Percentiles rank a stretch among this genome's conserved stretches.
phyloP scores from a whole-genome alignment of 306 rosid species.

The Begonia fuchsioides region DNA sequence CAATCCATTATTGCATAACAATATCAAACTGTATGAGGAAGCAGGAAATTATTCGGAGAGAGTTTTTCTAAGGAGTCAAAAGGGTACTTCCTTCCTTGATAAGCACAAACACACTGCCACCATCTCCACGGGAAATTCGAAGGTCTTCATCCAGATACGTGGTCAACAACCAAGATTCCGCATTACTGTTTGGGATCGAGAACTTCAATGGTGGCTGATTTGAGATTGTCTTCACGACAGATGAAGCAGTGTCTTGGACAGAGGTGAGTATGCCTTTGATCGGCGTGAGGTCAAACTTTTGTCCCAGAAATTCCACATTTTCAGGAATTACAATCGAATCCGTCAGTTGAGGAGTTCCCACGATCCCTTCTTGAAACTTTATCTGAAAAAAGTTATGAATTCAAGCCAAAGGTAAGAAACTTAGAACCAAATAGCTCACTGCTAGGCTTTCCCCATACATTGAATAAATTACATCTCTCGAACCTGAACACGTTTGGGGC shows the following conservation, averaged over 20 bases:
- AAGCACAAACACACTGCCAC: slow-evolving; percentile 67
- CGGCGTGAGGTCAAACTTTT: slow-evolving; percentile 59
- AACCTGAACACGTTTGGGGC: slow-evolving; percentile 86
- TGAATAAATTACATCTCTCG: neutral
- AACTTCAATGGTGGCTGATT: slow-evolving; percentile 62
- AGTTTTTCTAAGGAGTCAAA: slow-evolving; percentile 4
- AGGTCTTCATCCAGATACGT: slow-evolving; percentile 74
- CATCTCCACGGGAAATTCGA: slow-evolving; percentile 64
- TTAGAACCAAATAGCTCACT: neutral
- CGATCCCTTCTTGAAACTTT: slow-evolving; percentile 76
- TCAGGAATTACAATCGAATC: slow-evolving; percentile 81
- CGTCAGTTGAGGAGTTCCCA: slow-evolving; percentile 84
- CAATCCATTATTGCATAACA: neutral
- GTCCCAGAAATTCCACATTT: slow-evolving; percentile 69
- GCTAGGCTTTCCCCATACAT: neutral
- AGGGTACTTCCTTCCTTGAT: slow-evolving; percentile 75
- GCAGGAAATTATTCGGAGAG: neutral
- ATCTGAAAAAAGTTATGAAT: slow-evolving; percentile 24
- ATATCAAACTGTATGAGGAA: neutral
- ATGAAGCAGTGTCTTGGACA: slow-evolving; percentile 65
- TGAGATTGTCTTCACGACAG: slow-evolving; percentile 56
- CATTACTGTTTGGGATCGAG: slow-evolving; percentile 35
- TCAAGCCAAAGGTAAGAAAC: neutral
- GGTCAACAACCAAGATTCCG: slow-evolving; percentile 80
- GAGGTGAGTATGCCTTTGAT: slow-evolving; percentile 58